phyloP scores from a whole-genome alignment of 129 eudicot species.

The Deinandra increscens region DNA sequence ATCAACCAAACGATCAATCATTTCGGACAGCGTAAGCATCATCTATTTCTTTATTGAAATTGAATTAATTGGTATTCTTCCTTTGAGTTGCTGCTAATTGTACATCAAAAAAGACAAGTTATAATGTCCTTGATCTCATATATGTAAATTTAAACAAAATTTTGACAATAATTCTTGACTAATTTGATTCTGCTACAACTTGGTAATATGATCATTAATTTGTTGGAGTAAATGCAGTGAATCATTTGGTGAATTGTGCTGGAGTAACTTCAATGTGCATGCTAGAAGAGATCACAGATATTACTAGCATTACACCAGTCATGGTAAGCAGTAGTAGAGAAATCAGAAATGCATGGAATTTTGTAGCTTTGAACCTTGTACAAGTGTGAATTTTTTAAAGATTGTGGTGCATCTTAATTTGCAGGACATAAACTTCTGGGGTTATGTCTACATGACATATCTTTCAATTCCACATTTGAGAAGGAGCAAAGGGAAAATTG shows the following conservation, averaged over 20 bases:
- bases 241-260: conserved; percentile 48
- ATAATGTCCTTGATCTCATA: too few species aligned
- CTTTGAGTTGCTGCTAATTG: too few species aligned
- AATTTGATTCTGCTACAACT: not conserved
- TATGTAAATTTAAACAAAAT: too few species aligned
- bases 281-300: conserved; percentile 42
- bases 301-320: conserved; percentile 32
- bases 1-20: conserved; percentile 39
- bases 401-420: too few species aligned
- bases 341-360: too few species aligned
- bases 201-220: not conserved
- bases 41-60: too few species aligned
- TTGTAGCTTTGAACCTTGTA: too few species aligned
- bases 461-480: conserved; percentile 54
- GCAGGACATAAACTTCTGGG: conserved; percentile 73
- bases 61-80: too few species aligned
- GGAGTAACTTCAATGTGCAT: conserved; percentile 40
- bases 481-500: conserved; percentile 46
- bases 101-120: too few species aligned
- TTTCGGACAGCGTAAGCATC: conserved; percentile 48
- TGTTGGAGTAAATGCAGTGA: conserved; percentile 32
- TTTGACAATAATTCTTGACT: too few species aligned
- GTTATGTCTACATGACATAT: conserved; percentile 51
- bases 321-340: conserved; percentile 50
- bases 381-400: too few species aligned